Base-by-base conservation (phyloP, 495 filamentous ascomycete species). In the Neurospora africana region DNA sequence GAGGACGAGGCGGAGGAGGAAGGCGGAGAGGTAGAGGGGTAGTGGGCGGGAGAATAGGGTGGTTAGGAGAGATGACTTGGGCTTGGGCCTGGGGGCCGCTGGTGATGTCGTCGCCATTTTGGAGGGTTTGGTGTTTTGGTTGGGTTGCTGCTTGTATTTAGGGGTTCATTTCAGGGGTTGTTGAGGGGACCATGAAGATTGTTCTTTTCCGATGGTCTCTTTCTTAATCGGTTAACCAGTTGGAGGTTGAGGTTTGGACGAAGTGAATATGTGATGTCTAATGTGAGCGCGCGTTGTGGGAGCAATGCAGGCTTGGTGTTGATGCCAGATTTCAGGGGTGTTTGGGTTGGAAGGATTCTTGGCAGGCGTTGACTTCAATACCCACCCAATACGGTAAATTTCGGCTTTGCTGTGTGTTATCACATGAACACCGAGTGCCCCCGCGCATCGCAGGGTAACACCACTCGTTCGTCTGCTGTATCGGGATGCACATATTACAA, bases 1-100 rank as follows among this genome's bases (percentile, higher is more conserved):
- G 71, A 99, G 86, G 23, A 83, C 80, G 9, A 87, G 74, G 68
- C 95, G 91, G 4, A 98, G 86, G 27, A 88, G 70, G 37, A 88
- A 85, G 3, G 95, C 91, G 19, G 87, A 82, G 33, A 88, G 71
- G 78, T 97, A 93, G 69, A 97, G 84, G 2, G 84, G 81, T 40
- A 78, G 65, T 13, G 87, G 83, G 13, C 82, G 81, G 72, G 74
- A 69, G 36, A 84, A 79, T 44, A 83, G 73, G 68, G 75, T 44
- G 35, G 75, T 70, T n/a, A 80, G 15, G 9, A 74, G 72, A 2
- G 78, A 78, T 72, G 76, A 75, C 4, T 71, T 75, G 69, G 41
- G 3, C 17, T 44, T 33, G 17, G 9, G 17, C 33, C 7, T n/a
- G 19, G 17, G 17, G 43, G 39, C 11, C 15, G 41, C 71, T 58